A percentile compares a stretch with the other conserved stretches of the same genome.
These are phyloP conservation scores for Gyromitra esculenta DNA, from an alignment of 2,329 filamentous ascomycete species.

Conservation along the genomic window DNA sequence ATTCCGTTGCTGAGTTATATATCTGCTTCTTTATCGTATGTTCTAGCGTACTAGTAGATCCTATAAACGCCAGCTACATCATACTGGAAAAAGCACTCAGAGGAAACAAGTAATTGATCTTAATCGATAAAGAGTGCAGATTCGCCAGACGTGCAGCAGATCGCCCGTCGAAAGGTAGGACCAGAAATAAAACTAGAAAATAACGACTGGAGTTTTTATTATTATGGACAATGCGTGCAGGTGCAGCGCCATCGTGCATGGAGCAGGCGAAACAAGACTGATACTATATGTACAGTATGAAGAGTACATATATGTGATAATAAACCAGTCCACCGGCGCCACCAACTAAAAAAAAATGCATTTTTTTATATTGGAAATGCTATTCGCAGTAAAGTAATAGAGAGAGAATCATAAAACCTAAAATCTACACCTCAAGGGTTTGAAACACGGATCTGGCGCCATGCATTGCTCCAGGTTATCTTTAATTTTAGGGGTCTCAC, in stretches of 20 bases:
- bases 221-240: neutral
- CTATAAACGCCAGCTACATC: neutral
- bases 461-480: neutral
- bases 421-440: neutral
- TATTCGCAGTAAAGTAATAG: neutral
- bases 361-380: neutral
- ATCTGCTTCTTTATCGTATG: neutral
- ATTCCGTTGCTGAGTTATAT: neutral
- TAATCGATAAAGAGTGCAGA: neutral
- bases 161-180: neutral
- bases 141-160: neutral
- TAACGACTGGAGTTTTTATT: neutral
- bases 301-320: neutral
- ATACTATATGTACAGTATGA: no score
- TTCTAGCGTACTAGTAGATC: neutral
- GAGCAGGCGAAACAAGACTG: neutral
- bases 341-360: neutral
- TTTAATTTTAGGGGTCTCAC: neutral
- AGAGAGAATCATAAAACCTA: neutral
- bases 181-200: neutral
- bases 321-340: neutral
- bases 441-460: neutral
- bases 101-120: neutral
- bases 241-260: conserved; percentile 15
- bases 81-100: neutral